A percentile compares a stretch with the other conserved stretches of the same genome.
phyloP scores from a whole-genome alignment of 495 filamentous ascomycete genomes.

The Evansstolkia leycettana region DNA sequence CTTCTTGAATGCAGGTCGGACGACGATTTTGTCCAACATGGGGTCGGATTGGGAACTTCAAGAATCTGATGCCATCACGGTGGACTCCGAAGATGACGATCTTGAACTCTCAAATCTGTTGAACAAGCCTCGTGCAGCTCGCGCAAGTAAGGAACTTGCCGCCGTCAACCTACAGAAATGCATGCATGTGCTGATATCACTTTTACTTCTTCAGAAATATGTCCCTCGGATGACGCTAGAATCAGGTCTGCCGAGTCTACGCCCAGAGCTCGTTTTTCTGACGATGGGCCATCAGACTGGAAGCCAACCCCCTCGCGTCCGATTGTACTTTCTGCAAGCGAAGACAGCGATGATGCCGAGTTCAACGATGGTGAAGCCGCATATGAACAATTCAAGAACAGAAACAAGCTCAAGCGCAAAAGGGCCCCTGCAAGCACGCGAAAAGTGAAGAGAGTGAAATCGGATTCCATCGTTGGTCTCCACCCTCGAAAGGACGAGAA shows the following conservation, averaged over 20 bases:
- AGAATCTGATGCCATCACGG: slow-evolving; percentile 13
- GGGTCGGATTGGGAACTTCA: slow-evolving; percentile 9
- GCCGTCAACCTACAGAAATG: no score
- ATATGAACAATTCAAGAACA: slow-evolving; percentile 47
- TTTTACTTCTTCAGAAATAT: no score
- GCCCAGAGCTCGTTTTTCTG: background rate
- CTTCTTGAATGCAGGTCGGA: background rate
- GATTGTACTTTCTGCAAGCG: slow-evolving; percentile 1
- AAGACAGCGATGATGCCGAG: slow-evolving; percentile 25
- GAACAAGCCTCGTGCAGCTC: slow-evolving; percentile 1
- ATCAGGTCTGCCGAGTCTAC: background rate
- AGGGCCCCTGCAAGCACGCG: slow-evolving; percentile 33
- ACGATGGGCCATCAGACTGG: background rate
- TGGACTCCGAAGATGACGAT: slow-evolving; percentile 25
- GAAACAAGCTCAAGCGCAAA: slow-evolving; percentile 44
- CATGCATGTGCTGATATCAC: no score
- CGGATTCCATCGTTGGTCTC: slow-evolving; percentile 20
- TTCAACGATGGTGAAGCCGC: slow-evolving; percentile 37
- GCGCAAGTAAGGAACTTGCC: slow-evolving; percentile 5
- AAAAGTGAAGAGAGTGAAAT: slow-evolving; percentile 28
- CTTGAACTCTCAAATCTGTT: slow-evolving; percentile 18
- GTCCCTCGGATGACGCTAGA: no score
- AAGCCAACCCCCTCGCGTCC: background rate
- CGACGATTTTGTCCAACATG: slow-evolving; percentile 3
- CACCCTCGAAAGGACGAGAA: slow-evolving; percentile 10